These are phyloP conservation scores for Musa schizocarpa DNA, from an alignment of 176 grass and related monocot species.

Conservation along the genomic window DNA sequence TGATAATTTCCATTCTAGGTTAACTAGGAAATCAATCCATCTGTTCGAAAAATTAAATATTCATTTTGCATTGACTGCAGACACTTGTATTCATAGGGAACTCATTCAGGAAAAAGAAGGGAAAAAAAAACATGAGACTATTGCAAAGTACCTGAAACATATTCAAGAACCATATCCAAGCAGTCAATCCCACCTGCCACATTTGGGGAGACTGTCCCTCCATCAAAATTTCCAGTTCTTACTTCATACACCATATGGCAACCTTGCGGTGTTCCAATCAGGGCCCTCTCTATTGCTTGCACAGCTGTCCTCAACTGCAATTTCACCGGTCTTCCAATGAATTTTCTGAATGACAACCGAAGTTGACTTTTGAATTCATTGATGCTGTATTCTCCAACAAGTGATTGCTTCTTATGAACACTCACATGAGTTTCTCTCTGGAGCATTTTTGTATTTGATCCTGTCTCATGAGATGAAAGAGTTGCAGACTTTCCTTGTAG, in stretches of 20 bases:
- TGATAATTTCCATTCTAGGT: neutral
- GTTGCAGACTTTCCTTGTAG: conserved; percentile 74
- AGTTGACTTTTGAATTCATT: conserved; percentile 66
- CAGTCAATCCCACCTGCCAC: conserved; percentile 72
- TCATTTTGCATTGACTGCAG: neutral
- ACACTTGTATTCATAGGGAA: neutral
- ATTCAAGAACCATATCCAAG: conserved; percentile 77
- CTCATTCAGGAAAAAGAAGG: neutral
- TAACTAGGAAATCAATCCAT: neutral
- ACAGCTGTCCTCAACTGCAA: conserved; percentile 39
- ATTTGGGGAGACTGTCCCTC: conserved; percentile 55
- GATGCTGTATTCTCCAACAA: conserved; percentile 35
- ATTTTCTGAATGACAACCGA: conserved; percentile 60
- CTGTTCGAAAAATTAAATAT: neutral
- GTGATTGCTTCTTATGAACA: conserved; percentile 24
- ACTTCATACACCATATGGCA: conserved; percentile 61
- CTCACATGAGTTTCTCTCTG: conserved; percentile 29
- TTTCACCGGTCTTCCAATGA: conserved; percentile 49
- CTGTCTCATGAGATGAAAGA: conserved; percentile 73
- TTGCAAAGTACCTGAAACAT: conserved; percentile 40
- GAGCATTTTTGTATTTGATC: conserved; percentile 65
- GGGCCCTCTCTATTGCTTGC: conserved; percentile 74
- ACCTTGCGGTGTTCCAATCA: conserved; percentile 63
- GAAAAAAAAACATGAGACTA: neutral
- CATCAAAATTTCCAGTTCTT: conserved; percentile 53